Percentiles rank a stretch among this genome's conserved stretches.
phyloP scores from a whole-genome alignment of 768 basidiomycete genomes.

The Nidula microcarpa region DNA sequence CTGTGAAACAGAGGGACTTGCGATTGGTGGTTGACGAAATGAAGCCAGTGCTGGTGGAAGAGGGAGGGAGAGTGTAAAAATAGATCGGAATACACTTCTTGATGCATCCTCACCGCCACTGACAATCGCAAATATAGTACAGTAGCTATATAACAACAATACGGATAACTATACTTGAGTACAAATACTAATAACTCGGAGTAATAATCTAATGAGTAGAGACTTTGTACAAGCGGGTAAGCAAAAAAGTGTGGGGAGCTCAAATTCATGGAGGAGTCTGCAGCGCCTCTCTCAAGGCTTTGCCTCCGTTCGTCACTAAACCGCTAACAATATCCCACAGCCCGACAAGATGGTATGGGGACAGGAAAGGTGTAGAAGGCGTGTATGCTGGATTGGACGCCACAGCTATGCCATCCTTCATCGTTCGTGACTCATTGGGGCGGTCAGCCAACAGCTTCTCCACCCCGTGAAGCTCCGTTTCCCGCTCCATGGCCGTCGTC shows the following conservation, averaged over 20 bases:
- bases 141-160: neutral
- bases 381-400: neutral
- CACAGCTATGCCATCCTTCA: neutral
- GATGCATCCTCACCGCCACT: neutral
- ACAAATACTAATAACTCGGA: neutral
- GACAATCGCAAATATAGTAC: neutral
- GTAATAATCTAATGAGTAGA: neutral
- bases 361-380: neutral
- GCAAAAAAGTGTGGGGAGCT: neutral
- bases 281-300: slow-evolving; percentile 2
- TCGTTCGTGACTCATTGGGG: neutral
- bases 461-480: neutral
- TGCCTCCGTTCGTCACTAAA: slow-evolving; percentile 4
- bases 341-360: slow-evolving; percentile 1
- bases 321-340: slow-evolving; percentile 6
- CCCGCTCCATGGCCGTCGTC: neutral
- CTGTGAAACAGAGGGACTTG: neutral
- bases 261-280: neutral
- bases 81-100: neutral
- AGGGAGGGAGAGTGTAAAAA: neutral
- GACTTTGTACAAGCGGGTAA: neutral
- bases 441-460: neutral
- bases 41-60: neutral
- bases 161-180: neutral
- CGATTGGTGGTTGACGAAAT: neutral